Percentiles rank a stretch among this genome's conserved stretches.
Evolutionary conservation across 371 early-diverging fungal species (phyloP).

Genomic region (Umbelopsis sp.): DNA sequence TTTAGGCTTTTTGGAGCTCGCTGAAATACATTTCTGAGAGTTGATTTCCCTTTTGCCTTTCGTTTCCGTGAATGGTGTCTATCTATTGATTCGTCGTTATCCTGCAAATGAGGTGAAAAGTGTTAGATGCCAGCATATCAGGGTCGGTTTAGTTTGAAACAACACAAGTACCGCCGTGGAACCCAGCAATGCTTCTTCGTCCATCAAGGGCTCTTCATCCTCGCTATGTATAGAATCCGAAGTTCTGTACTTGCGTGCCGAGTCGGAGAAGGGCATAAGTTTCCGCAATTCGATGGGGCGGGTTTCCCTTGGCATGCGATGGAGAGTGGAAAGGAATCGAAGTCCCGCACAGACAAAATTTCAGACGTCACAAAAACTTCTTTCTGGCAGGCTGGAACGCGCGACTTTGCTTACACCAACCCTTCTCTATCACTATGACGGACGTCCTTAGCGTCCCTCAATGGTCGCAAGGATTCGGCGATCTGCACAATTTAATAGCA

Average conservation of each 20-base stretch:
- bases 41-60: slow-evolving; percentile 1
- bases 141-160: neutral
- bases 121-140: slow-evolving; percentile 9
- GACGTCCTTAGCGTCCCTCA: slow-evolving; percentile 13
- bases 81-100: slow-evolving; percentile 37
- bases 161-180: neutral
- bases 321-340: neutral
- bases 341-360: slow-evolving; percentile 2
- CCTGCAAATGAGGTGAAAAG: slow-evolving; percentile 28
- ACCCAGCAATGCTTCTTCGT: slow-evolving; percentile 47
- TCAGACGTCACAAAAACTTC: slow-evolving; percentile 19
- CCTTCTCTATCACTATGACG: neutral
- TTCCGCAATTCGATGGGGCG: slow-evolving; percentile 50
- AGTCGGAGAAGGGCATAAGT: slow-evolving; percentile 44
- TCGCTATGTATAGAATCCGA: slow-evolving; percentile 45
- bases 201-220: slow-evolving; percentile 50
- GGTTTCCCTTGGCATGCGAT: slow-evolving; percentile 34
- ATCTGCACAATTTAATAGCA: slow-evolving; percentile 11
- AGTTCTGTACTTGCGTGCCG: slow-evolving; percentile 34
- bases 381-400: slow-evolving; percentile 12
- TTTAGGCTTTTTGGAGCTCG: slow-evolving; percentile 16
- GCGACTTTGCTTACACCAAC: neutral
- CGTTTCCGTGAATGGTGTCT: slow-evolving; percentile 33
- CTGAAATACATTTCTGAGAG: neutral
- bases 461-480: slow-evolving; percentile 14